These are phyloP conservation scores for Trypanosoma scelopori DNA, from an alignment of 208 protist species.

Conservation along the genomic window DNA sequence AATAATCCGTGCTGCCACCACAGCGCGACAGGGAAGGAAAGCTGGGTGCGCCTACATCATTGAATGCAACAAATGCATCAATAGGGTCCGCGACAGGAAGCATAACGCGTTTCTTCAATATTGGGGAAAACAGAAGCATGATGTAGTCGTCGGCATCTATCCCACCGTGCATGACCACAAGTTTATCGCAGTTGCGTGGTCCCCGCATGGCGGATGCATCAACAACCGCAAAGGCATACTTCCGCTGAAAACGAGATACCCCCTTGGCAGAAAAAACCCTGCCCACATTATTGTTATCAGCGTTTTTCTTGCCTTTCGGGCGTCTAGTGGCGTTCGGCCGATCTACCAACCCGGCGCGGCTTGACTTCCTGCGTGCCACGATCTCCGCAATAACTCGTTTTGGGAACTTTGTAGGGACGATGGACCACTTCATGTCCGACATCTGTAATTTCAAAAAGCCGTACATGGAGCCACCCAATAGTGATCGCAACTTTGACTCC, in stretches of 20 bases:
- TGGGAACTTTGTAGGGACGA: constrained; percentile 64
- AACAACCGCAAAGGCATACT: constrained; percentile 69
- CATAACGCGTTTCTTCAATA: constrained; percentile 3
- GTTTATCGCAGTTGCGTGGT: constrained; percentile 16
- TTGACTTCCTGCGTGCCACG: constrained; percentile 2
- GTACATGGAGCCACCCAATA: constrained; percentile 29
- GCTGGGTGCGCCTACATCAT: neutral
- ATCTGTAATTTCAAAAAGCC: constrained; percentile 74
- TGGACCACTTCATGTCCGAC: constrained; percentile 73
- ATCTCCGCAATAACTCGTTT: constrained; percentile 23
- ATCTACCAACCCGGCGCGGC: neutral
- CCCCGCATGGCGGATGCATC: constrained; percentile 25
- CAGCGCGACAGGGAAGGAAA: neutral
- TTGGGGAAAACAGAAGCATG: constrained; percentile 74
- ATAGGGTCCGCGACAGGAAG: neutral
- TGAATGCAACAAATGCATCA: neutral
- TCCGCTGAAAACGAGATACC: constrained; percentile 69
- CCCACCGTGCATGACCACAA: constrained; percentile 80
- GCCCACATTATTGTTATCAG: constrained; percentile 13
- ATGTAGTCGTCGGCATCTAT: constrained; percentile 60
- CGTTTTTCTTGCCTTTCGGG: neutral
- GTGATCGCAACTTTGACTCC: constrained; percentile 1
- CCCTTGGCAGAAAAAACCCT: constrained; percentile 53
- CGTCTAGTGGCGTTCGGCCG: neutral
- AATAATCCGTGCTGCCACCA: neutral